Evolutionary conservation across 306 rosid species (phyloP).

Genomic region (Lathyrus tuberosus): DNA sequence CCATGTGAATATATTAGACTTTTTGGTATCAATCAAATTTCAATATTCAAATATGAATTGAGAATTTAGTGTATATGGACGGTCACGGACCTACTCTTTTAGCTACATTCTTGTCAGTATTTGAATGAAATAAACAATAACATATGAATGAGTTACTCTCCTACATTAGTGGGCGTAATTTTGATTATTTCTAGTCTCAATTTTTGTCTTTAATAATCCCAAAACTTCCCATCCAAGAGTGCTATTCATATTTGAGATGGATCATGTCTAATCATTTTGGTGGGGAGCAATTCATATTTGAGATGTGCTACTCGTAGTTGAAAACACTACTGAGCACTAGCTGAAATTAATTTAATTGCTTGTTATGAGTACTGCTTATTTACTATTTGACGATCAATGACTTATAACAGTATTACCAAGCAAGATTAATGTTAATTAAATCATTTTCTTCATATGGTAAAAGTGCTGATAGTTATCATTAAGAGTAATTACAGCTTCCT

Average conservation of each 20-base stretch:
- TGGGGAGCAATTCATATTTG: background rate
- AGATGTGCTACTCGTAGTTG: background rate
- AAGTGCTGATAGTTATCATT: constrained; percentile 10
- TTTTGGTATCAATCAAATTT: constrained; percentile 3
- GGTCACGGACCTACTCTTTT: background rate
- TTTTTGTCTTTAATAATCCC: constrained; percentile 13
- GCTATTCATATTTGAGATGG: constrained; percentile 3
- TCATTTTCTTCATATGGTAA: constrained; percentile 1
- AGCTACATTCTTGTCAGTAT: background rate
- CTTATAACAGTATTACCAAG: background rate
- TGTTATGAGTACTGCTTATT: constrained; percentile 1
- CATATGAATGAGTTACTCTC: constrained; percentile 22
- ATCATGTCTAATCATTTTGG: constrained; percentile 40
- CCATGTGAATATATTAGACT: constrained; percentile 20
- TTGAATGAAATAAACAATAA: constrained; percentile 34
- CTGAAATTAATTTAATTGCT: background rate
- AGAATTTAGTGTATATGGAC: background rate
- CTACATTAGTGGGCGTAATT: constrained; percentile 34
- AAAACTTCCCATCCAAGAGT: constrained; percentile 1
- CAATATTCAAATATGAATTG: constrained; percentile 18
- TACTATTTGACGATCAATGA: constrained; percentile 12
- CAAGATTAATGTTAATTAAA: constrained; percentile 10
- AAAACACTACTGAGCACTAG: no score
- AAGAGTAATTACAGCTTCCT: constrained; percentile 33
- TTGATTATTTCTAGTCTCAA: constrained; percentile 21